Percentiles rank a stretch among this genome's conserved stretches.
phyloP scores from a whole-genome alignment of 805 yeast species.

The Wickerhamomyces silvicola region DNA sequence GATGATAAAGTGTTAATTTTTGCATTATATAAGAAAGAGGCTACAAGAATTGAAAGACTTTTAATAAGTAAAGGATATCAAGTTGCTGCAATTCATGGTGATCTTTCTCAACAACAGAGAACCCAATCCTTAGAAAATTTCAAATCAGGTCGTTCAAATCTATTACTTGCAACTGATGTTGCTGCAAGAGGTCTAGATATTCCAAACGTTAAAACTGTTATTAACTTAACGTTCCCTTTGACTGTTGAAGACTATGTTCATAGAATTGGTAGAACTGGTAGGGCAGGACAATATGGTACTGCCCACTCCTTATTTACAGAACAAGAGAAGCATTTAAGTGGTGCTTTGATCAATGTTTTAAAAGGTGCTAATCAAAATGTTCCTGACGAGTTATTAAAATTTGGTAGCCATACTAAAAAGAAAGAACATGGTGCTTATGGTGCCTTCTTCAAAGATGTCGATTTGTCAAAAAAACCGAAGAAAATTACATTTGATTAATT shows the following conservation, averaged over 20 bases:
- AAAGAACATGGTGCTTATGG: slow-evolving; percentile 98
- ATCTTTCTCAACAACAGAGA: slow-evolving; percentile 86
- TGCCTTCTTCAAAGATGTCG: slow-evolving; percentile 92
- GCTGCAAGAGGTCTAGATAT: slow-evolving; percentile 98
- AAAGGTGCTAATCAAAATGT: slow-evolving; percentile 93
- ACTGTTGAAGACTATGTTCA: slow-evolving; percentile 97
- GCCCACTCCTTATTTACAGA: slow-evolving; percentile 96
- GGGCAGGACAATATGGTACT: slow-evolving; percentile 93
- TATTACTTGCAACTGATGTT: slow-evolving; percentile 94
- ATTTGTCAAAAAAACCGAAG: slow-evolving; percentile 74
- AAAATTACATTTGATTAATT: slow-evolving; percentile 73
- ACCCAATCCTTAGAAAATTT: slow-evolving; percentile 80
- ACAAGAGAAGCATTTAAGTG: slow-evolving; percentile 92
- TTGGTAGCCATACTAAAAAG: slow-evolving; percentile 97
- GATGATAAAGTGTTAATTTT: slow-evolving; percentile 85
- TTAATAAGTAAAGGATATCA: slow-evolving; percentile 66
- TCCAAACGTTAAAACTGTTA: slow-evolving; percentile 93
- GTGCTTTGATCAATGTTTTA: slow-evolving; percentile 86
- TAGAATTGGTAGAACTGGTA: slow-evolving; percentile 95
- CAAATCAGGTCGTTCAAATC: slow-evolving; percentile 68
- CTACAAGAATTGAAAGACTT: slow-evolving; percentile 78
- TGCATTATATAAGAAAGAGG: slow-evolving; percentile 95
- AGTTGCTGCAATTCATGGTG: slow-evolving; percentile 96
- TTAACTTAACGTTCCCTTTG: slow-evolving; percentile 91
- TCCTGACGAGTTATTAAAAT: slow-evolving; percentile 89